Conservation (phyloP, 306 rosid genomes). For the Geum urbanum region DNA sequence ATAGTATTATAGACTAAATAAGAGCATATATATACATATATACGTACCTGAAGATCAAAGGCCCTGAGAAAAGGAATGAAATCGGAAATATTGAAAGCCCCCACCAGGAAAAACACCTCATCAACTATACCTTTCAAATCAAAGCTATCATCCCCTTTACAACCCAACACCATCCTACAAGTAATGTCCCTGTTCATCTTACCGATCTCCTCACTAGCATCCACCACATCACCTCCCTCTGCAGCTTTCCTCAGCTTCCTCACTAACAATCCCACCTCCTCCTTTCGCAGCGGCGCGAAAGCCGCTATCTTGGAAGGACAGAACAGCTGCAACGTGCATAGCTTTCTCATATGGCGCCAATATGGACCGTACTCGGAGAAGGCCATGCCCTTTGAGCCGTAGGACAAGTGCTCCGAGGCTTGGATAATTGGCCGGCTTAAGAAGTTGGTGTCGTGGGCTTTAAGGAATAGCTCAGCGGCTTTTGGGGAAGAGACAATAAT, state of each 20-base stretch:
- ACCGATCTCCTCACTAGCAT: constrained; percentile 15
- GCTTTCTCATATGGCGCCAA: constrained; percentile 39
- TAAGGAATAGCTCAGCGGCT: background rate
- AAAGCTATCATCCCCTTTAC: background rate
- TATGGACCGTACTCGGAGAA: constrained; percentile 18
- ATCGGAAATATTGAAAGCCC: constrained; percentile 40
- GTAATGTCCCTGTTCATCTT: constrained; percentile 13
- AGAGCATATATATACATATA: background rate
- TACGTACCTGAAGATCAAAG: constrained; percentile 37
- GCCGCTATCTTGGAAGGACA: background rate
- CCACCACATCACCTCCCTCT: constrained; percentile 22
- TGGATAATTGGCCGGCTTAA: constrained; percentile 6
- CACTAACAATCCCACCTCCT: constrained; percentile 4
- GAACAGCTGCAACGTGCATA: constrained; percentile 27
- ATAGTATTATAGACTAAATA: no score
- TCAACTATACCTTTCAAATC: constrained; percentile 27
- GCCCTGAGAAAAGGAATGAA: constrained; percentile 22
- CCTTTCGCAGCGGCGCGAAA: constrained; percentile 10
- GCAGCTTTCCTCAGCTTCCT: constrained; percentile 7
- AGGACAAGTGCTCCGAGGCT: constrained; percentile 19
- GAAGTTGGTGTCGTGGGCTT: background rate
- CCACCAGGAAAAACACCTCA: constrained; percentile 1
- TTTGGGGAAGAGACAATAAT: constrained; percentile 18
- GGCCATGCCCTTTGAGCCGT: constrained; percentile 25
- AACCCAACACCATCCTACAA: background rate